Conservation (phyloP, 805 yeast genomes). For the Suhomyces sp. region DNA sequence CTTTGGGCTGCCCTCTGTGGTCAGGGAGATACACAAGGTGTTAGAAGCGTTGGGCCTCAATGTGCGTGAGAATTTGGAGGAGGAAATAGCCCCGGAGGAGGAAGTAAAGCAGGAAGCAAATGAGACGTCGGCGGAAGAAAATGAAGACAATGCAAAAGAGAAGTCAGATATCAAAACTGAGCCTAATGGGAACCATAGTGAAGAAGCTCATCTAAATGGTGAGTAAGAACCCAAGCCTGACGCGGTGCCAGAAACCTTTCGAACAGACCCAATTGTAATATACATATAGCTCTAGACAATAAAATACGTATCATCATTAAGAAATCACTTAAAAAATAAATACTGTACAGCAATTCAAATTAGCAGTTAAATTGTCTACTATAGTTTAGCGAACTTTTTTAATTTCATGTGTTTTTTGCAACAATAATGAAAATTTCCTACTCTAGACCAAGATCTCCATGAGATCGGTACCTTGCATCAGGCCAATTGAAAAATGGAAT, state of each 20-base stretch:
- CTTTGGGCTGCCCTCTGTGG: not conserved
- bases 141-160: slow-evolving; percentile 2
- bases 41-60: not conserved
- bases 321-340: too few relatives aligned
- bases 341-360: too few relatives aligned
- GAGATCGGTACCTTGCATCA: not conserved
- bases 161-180: not conserved
- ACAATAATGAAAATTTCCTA: not conserved
- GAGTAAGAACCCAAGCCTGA: not conserved
- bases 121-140: slow-evolving; percentile 4
- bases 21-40: not conserved
- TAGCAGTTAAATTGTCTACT: too few relatives aligned
- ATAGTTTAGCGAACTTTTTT: not conserved
- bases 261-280: not conserved
- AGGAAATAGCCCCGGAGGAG: slow-evolving; percentile 1
- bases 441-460: not conserved
- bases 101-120: slow-evolving; percentile 3
- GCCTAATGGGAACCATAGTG: not conserved
- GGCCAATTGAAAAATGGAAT: not conserved
- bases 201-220: not conserved
- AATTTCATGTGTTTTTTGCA: not conserved
- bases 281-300: not conserved
- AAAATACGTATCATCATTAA: not conserved
- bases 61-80: slow-evolving; percentile 12
- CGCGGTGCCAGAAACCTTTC: not conserved